Base-by-base conservation (phyloP, 768 basidiomycete species). In the Lactarius indigo region DNA sequence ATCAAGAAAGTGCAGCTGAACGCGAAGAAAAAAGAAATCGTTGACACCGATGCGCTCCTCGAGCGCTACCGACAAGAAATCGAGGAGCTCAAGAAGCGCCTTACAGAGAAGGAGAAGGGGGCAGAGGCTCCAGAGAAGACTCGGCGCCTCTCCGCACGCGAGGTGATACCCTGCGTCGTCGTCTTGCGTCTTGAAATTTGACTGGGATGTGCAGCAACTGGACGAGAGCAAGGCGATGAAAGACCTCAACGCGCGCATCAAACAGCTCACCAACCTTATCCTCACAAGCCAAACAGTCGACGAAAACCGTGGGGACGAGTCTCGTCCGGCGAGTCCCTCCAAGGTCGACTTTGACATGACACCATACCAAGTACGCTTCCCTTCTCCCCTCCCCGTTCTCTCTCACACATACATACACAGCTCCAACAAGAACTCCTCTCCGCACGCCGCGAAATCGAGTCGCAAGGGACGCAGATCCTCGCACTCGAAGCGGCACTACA, bases 11-110 rank as follows among this genome's bases (percentile, higher is more conserved):
- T 98, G 47, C 87, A 92, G 83, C 79, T 98, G 42, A 85, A 89
- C 66, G 95, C 95, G 3, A 87, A 91, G 79, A 94, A 93, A 87
- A 95, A 93, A 76, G 95, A 97, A 75, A 81, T 98, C 13, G 87
- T 97, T 4, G 94, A 97, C 71, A 94, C 93, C 0, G 92, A 95
- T 67, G 96, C 94, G 0, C 82, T 97, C 47, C 91, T 99, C 68
- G 93, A 96, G 79, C 85, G 94, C 59, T 98, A 98, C 75, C 86
- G 92, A 71, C 92, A 91, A 72, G 94, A 98, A 78, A 96, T 99
- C 63, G 95, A 96, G 58, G 90, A 91, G 50, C 85, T 99, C 61
- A 91, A 89, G 79, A 79, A 75, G 2, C 84, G 92, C 50, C 81
- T 96, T 50, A 78, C 82, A 17, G 90, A 91, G 68, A 80, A 86